Evolutionary conservation across 2,329 filamentous ascomycete species (phyloP).

Genomic region (Sporothrix humicola): DNA sequence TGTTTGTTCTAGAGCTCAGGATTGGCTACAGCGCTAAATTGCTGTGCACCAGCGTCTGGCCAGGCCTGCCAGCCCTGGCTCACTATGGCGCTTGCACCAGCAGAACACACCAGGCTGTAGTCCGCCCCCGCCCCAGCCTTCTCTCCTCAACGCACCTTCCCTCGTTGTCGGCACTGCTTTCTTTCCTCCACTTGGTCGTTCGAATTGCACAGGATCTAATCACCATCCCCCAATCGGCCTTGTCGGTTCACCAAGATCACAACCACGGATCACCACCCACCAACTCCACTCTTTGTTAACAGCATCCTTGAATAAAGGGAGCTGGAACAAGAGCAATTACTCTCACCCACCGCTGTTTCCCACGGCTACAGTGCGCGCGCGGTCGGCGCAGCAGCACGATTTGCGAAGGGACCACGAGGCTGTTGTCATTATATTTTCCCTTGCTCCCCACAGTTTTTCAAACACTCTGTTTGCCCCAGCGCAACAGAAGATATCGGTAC

Average conservation of each 20-base stretch:
- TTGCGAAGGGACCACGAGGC: not conserved
- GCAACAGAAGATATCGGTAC: not conserved
- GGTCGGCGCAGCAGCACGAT: not conserved
- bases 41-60: not conserved
- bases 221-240: constrained; percentile 32
- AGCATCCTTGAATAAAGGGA: not conserved
- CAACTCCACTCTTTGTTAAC: not conserved
- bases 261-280: constrained; percentile 1
- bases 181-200: constrained; percentile 31
- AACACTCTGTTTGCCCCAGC: not conserved
- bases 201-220: constrained; percentile 27
- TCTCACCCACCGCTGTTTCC: no score
- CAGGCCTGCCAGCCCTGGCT: not conserved
- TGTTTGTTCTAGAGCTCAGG: not conserved
- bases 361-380: not conserved
- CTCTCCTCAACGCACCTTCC: not conserved
- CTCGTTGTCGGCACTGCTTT: constrained; percentile 1
- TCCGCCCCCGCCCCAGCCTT: constrained; percentile 29
- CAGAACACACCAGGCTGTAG: constrained; percentile 1
- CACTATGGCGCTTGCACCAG: not conserved
- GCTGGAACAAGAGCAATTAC: no score
- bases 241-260: constrained; percentile 28
- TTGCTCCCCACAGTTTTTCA: not conserved
- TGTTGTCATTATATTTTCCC: not conserved
- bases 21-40: constrained; percentile 14